Conservation (phyloP, 805 yeast species). For the Pichia californica region DNA sequence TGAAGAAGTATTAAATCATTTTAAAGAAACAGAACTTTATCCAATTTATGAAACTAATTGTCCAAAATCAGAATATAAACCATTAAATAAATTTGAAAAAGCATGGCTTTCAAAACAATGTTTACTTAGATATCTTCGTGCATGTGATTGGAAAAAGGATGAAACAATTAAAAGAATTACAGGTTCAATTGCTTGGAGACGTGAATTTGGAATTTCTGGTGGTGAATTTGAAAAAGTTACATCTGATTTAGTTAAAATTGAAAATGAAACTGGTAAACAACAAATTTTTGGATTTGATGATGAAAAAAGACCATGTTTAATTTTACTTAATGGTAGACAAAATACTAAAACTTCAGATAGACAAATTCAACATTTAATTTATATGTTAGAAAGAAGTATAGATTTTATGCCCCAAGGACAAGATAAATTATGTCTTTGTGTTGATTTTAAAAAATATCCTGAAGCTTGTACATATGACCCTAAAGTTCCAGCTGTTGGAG, state of each 20-base stretch:
- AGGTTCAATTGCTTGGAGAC: constrained; percentile 82
- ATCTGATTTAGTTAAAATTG: constrained; percentile 47
- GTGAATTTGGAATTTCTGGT: constrained; percentile 75
- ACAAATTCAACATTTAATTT: constrained; percentile 92
- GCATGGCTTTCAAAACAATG: constrained; percentile 93
- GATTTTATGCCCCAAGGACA: constrained; percentile 96
- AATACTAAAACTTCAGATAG: constrained; percentile 86
- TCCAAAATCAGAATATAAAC: constrained; percentile 28
- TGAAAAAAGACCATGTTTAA: constrained; percentile 87
- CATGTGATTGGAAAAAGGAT: constrained; percentile 77
- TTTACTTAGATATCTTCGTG: constrained; percentile 79
- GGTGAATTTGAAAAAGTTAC: constrained; percentile 43
- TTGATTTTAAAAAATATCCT: constrained; percentile 85
- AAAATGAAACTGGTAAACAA: constrained; percentile 90
- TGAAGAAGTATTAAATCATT: constrained; percentile 50
- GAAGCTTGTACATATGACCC: constrained; percentile 30
- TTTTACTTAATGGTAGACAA: constrained; percentile 90
- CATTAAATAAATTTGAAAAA: constrained; percentile 50
- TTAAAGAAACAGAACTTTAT: constrained; percentile 40
- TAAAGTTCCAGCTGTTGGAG: constrained; percentile 69
- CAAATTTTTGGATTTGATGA: constrained; percentile 84
- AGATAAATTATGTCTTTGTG: constrained; percentile 83
- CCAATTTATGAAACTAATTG: constrained; percentile 44
- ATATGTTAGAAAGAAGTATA: constrained; percentile 85
- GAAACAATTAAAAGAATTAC: constrained; percentile 70